Conservation (phyloP, 1,139 yeast species). For the Yamadazyma dendronema region DNA sequence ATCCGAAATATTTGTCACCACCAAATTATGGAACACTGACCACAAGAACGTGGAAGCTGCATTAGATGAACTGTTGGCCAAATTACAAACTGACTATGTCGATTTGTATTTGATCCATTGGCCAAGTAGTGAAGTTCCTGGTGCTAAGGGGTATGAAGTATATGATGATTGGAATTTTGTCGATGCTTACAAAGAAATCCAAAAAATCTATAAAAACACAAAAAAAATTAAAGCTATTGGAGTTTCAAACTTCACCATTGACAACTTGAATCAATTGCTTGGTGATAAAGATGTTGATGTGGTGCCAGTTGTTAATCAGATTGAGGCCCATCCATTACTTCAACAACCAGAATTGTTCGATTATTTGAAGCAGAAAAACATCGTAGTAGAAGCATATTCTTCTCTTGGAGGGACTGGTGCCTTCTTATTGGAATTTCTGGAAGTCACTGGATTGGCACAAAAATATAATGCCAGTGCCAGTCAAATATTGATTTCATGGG, state of each 20-base stretch:
- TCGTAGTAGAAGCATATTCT: constrained; percentile 69
- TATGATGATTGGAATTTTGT: constrained; percentile 45
- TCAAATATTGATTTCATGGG: constrained; percentile 69
- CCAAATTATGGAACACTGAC: constrained; percentile 65
- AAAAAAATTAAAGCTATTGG: constrained; percentile 69
- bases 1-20: constrained; percentile 70
- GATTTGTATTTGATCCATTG: constrained; percentile 81
- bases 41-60: constrained; percentile 63
- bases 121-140: constrained; percentile 38
- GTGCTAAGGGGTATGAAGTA: constrained; percentile 27
- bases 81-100: constrained; percentile 73
- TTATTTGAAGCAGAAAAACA: constrained; percentile 52
- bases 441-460: constrained; percentile 51
- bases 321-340: constrained; percentile 71
- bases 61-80: constrained; percentile 59
- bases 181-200: constrained; percentile 66
- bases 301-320: constrained; percentile 70
- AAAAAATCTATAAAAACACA: constrained; percentile 47
- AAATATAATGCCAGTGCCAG: constrained; percentile 57
- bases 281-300: constrained; percentile 46
- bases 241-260: constrained; percentile 69
- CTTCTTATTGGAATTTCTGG: constrained; percentile 55
- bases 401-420: constrained; percentile 74
- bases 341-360: constrained; percentile 65
- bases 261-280: constrained; percentile 48